phyloP scores from a whole-genome alignment of 2,329 filamentous ascomycete species.

The Arthrobotrys megalospora region DNA sequence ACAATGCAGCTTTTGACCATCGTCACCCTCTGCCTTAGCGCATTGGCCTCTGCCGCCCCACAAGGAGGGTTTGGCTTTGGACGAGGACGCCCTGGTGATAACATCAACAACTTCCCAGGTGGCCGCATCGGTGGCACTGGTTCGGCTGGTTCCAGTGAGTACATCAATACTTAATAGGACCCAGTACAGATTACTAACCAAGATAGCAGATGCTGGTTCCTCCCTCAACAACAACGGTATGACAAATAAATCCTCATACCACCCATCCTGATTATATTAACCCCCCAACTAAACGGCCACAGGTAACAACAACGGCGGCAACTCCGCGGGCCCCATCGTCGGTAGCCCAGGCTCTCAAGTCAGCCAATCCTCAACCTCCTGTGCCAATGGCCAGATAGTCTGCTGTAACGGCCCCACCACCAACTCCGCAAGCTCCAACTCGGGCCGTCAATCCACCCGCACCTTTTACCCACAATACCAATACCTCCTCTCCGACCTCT shows the following conservation, averaged over 20 bases:
- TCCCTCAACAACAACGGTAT: conserved; percentile 45
- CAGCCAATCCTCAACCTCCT: conserved; percentile 47
- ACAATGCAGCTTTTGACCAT: conserved; percentile 57
- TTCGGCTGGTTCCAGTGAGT: conserved; percentile 35
- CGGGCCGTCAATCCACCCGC: conserved; percentile 31
- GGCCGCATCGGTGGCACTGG: conserved; percentile 57
- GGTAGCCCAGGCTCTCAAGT: conserved; percentile 28
- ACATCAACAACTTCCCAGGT: conserved; percentile 19
- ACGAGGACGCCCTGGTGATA: not conserved
- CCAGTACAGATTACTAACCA: not conserved
- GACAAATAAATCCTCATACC: not conserved
- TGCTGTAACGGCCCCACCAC: conserved; percentile 49
- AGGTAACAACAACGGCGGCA: conserved; percentile 46
- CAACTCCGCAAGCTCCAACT: conserved; percentile 40
- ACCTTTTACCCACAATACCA: conserved; percentile 45
- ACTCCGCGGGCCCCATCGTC: conserved; percentile 48
- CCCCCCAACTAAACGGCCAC: not conserved
- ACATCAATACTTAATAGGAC: not conserved
- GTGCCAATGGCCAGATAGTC: conserved; percentile 53
- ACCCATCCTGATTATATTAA: not conserved
- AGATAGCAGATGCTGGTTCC: conserved; percentile 34
- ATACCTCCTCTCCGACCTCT: conserved; percentile 29
- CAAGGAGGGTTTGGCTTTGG: conserved; percentile 14
- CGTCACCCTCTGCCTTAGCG: conserved; percentile 43
- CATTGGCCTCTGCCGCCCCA: conserved; percentile 52